Evolutionary conservation across 2,329 filamentous ascomycete genomes (phyloP), one percentile per base, ranked within the genome.

Genomic region (Aspergillus arachidicola): DNA sequence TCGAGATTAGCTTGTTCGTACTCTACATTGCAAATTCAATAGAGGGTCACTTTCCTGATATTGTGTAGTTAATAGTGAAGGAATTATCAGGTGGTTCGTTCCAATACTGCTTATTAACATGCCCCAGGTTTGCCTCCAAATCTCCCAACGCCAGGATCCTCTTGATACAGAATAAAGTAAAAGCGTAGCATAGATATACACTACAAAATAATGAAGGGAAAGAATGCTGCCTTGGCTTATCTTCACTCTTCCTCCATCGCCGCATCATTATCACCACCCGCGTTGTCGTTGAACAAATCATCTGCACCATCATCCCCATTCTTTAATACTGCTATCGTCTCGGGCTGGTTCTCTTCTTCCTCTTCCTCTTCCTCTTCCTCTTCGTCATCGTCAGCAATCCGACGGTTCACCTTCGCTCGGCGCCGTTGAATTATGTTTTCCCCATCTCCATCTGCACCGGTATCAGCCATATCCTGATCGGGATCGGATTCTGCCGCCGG

Each of bases 291-390:
- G 30, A 80, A 80, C 58, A 80, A 60, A 30, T 77, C 78, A 50
- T 77, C 78, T 26, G 77, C 74, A 14, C 75, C 73, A 21, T 73
- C 71, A 3, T 69, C 71, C 30, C 21, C 66, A 36, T 61, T 65
- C 26, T 51, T 60, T 41, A 54, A 65, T 73, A 72, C 68, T 36
- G 43, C 46, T 32, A 16, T 16, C 38, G 12, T 28, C 12, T 19
- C 43, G 6, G 45, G n/a, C 53, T 61, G 58, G 80, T 79, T 61
- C 67, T 70, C 53, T 23, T 77, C 78, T 41, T 83, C 83, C 1
- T 86, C 76, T 0, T 78, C 77, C 5, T 79, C 77, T 1, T 79
- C 76, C 0, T 79, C 77, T 5, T 79, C 77, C 1, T 79, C 77
- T 3, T 79, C 76, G 45, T 79, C 77, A 61, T 79, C 77, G 7